Percentiles rank a stretch among this genome's conserved stretches.
phyloP scores from a whole-genome alignment of 495 filamentous ascomycete species.

The Neurospora cerealis region DNA sequence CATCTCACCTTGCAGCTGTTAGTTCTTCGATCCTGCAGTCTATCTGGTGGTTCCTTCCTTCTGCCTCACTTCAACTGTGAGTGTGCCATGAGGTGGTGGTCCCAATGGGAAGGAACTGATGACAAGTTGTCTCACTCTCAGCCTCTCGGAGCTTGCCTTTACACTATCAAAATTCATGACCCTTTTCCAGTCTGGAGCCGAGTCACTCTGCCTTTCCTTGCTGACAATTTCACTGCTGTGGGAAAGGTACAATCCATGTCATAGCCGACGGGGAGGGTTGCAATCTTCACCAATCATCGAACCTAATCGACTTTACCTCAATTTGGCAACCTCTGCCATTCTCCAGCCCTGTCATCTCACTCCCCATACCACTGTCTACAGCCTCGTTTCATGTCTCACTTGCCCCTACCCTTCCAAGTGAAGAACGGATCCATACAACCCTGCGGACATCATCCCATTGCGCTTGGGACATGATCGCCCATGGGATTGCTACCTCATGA shows the following conservation, averaged over 20 bases:
- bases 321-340: neutral
- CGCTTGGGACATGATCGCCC: neutral
- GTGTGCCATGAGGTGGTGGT: neutral
- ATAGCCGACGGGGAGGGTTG: neutral
- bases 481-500: neutral
- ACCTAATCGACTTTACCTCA: neutral
- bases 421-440: neutral
- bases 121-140: neutral
- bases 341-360: neutral
- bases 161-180: neutral
- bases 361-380: neutral
- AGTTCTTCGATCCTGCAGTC: neutral
- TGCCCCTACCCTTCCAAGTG: neutral
- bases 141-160: neutral
- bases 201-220: neutral
- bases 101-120: neutral
- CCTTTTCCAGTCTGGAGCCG: neutral
- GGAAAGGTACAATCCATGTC: neutral
- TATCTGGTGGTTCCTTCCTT: neutral
- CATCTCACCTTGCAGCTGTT: neutral
- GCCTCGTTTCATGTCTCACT: neutral
- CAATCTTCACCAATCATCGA: neutral
- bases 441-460: neutral
- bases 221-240: neutral
- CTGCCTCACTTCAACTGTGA: neutral